Evolutionary conservation across 352 stramenopile species (phyloP), one percentile per base, ranked within the genome.

Genomic region (Phytophthora europaea): DNA sequence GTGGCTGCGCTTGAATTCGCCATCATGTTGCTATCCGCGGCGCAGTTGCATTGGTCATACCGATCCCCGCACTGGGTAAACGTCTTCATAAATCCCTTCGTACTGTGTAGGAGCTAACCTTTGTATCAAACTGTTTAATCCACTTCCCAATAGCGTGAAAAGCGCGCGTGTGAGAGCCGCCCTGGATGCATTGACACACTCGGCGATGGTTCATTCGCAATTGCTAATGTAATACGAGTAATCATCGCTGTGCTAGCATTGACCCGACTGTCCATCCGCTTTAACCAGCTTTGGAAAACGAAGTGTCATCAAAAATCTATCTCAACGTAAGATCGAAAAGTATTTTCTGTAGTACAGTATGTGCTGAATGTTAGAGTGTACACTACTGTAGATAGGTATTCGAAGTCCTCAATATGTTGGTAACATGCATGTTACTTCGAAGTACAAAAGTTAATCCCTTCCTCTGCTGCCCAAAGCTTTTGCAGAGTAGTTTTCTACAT

Each of bases 1-100:
- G 78, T 88, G n/a, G 74, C 81, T 2, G 26, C 31, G 0, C 56
- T 91, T 1, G 83, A 91, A 67, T 67, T 85, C 22, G 34, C 63
- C 26, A 89, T 91, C 48, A 77, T 87, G 40, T 36, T 82, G 38
- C 34, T 83, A 6, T 87, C 83, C 4, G 36, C 74, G n/a, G 59
- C 78, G 3, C 83, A 91, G 60, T 63, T 91, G 4, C 69, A 83
- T 6, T 45, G 82, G 12, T 81, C 77, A 2, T 83, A 76, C 12
- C 62, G 56, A 6, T 80, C 69, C 3, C 51, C 81, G 5, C 61
- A 79, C 12, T 91, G 83, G 83, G 78, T 82, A 50, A 31, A 74
- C 53, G 28, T 31, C 28, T 31, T 1, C 4, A 7, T 8, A 6
- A 54, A 53, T 8, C 6, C 5, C 3, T 18, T 33, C n/a, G 4